Conservation (phyloP, 306 rosid genomes). For the Dryas octopetala region DNA sequence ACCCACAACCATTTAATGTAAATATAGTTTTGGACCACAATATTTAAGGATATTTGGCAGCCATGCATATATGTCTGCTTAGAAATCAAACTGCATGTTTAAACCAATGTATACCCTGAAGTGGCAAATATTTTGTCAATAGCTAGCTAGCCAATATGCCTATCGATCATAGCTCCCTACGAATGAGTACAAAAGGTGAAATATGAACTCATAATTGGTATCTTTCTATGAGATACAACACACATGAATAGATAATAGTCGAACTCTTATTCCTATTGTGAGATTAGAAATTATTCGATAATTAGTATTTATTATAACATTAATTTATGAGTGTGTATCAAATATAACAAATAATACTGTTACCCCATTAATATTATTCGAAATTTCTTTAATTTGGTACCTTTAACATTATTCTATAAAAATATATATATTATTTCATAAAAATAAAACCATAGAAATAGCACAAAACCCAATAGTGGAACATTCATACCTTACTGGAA, state of each 20-base stretch:
- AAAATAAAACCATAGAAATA: neutral
- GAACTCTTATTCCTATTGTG: neutral
- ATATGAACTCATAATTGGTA: neutral
- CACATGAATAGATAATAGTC: too few relatives aligned
- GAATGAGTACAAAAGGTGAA: neutral
- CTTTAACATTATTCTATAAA: neutral
- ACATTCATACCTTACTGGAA: constrained; percentile 85
- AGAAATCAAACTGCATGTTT: neutral
- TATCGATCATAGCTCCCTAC: neutral
- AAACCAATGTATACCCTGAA: neutral
- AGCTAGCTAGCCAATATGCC: neutral
- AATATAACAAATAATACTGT: neutral
- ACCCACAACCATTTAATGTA: constrained; percentile 32
- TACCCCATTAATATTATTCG: neutral
- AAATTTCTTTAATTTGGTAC: neutral
- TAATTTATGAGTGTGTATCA: neutral
- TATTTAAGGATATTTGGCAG: neutral
- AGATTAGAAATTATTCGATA: too few relatives aligned
- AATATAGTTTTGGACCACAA: constrained; percentile 32
- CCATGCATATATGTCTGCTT: neutral
- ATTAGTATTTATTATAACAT: too few relatives aligned
- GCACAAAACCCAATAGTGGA: constrained; percentile 7
- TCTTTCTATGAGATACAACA: neutral
- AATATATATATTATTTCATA: too few relatives aligned
- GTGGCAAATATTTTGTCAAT: neutral